Evolutionary conservation across 2,329 filamentous ascomycete species (phyloP).

Genomic region (Atkinsonella texensis): DNA sequence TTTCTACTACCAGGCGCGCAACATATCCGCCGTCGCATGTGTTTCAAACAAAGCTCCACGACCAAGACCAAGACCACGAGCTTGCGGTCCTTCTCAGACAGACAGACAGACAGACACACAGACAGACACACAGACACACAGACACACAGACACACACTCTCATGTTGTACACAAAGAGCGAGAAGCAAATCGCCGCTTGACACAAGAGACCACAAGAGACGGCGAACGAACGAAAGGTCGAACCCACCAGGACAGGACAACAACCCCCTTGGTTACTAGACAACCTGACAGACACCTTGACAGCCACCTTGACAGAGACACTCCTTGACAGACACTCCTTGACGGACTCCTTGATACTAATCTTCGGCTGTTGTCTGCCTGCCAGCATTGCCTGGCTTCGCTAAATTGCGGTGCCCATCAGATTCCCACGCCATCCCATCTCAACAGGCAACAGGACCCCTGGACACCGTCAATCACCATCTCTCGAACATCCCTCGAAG

Average conservation of each 20-base stretch:
- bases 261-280: not conserved
- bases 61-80: not conserved
- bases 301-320: no score
- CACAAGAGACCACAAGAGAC: not conserved
- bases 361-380: not conserved
- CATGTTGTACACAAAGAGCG: not conserved
- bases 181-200: not conserved
- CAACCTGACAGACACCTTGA: not conserved
- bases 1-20: not conserved
- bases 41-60: conserved; percentile 2
- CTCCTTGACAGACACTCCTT: no score
- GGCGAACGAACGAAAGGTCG: not conserved
- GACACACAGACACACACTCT: not conserved
- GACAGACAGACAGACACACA: no score
- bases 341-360: no score
- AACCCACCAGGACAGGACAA: not conserved
- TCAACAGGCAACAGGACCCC: not conserved
- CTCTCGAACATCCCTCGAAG: not conserved
- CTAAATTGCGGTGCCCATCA: not conserved
- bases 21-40: not conserved
- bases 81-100: not conserved
- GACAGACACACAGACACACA: not conserved
- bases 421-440: not conserved
- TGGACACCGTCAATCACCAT: not conserved
- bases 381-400: not conserved